Evolutionary conservation across 495 filamentous ascomycete genomes (phyloP).

Genomic region (Durotheca rogersii): DNA sequence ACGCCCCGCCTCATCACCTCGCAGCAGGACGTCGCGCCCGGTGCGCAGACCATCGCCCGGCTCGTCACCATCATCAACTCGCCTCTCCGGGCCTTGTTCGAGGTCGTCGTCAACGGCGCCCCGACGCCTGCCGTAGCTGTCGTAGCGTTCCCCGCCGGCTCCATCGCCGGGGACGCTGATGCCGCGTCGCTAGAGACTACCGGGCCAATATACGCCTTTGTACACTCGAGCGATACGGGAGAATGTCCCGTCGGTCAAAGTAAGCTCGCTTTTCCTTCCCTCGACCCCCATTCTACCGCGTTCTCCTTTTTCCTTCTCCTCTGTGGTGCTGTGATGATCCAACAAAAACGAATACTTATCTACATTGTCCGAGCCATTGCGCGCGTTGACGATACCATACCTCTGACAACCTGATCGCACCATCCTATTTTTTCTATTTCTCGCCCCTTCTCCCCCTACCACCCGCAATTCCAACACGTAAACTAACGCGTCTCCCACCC

Average conservation of each 20-base stretch:
- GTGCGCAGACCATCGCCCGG: conserved; percentile 35
- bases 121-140: conserved; percentile 73
- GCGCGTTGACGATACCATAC: conserved; percentile 75
- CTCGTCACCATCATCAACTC: conserved; percentile 69
- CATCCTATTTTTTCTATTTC: conserved; percentile 24
- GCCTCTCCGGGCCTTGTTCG: conserved; percentile 65
- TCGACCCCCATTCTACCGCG: conserved; percentile 14
- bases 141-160: conserved; percentile 64
- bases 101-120: conserved; percentile 68
- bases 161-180: conserved; percentile 39
- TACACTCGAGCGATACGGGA: conserved; percentile 82
- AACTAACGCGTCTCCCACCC: neutral
- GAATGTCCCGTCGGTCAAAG: conserved; percentile 85
- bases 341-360: conserved; percentile 89
- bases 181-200: conserved; percentile 38
- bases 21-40: conserved; percentile 34
- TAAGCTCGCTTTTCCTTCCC: conserved; percentile 59
- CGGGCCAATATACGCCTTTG: conserved; percentile 68
- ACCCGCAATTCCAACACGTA: too few relatives aligned
- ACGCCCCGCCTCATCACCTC: conserved; percentile 57
- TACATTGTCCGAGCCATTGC: conserved; percentile 98
- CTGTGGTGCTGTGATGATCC: conserved; percentile 69
- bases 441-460: neutral
- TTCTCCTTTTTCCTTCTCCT: conserved; percentile 17
- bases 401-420: conserved; percentile 83